phyloP scores from a whole-genome alignment of 495 filamentous ascomycete species.

The Aspergillus bertholletiae region DNA sequence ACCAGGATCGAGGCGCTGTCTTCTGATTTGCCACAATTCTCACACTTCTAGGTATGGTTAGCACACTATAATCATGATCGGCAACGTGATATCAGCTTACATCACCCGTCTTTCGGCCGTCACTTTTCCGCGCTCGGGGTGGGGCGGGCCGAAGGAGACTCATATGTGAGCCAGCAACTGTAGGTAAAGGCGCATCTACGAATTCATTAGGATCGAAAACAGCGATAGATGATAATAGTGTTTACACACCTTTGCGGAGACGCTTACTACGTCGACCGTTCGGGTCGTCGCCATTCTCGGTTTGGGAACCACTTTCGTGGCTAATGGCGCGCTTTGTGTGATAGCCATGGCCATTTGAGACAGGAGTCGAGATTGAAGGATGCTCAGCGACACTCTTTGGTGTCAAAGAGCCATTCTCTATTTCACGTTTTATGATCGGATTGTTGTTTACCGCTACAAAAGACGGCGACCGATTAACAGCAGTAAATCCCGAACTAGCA shows the following conservation, averaged over 20 bases:
- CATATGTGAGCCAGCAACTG: constrained; percentile 95
- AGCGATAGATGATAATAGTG: neutral
- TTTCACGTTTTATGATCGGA: constrained; percentile 46
- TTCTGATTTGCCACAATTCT: constrained; percentile 82
- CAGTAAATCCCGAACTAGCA: constrained; percentile 67
- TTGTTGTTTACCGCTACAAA: constrained; percentile 52
- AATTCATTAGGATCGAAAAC: constrained; percentile 13
- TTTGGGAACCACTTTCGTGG: constrained; percentile 65
- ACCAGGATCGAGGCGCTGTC: constrained; percentile 64
- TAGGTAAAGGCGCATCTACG: constrained; percentile 75
- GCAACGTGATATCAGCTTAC: constrained; percentile 42
- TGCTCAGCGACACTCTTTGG: constrained; percentile 40
- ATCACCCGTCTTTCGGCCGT: constrained; percentile 68
- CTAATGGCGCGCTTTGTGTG: constrained; percentile 80
- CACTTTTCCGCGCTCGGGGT: constrained; percentile 66
- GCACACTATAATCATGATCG: neutral
- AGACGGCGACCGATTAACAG: constrained; percentile 58
- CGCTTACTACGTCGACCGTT: constrained; percentile 85
- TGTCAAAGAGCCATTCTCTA: constrained; percentile 43
- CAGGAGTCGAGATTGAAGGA: constrained; percentile 34
- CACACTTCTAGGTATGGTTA: constrained; percentile 63
- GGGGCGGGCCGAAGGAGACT: constrained; percentile 80
- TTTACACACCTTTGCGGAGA: constrained; percentile 77
- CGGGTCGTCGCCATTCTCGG: constrained; percentile 61
- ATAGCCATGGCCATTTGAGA: constrained; percentile 57